A percentile compares a stretch with the other conserved stretches of the same genome.
These are phyloP conservation scores for Cryphonectria radicalis DNA, from an alignment of 2,329 filamentous ascomycete genomes.

Conservation along the genomic window DNA sequence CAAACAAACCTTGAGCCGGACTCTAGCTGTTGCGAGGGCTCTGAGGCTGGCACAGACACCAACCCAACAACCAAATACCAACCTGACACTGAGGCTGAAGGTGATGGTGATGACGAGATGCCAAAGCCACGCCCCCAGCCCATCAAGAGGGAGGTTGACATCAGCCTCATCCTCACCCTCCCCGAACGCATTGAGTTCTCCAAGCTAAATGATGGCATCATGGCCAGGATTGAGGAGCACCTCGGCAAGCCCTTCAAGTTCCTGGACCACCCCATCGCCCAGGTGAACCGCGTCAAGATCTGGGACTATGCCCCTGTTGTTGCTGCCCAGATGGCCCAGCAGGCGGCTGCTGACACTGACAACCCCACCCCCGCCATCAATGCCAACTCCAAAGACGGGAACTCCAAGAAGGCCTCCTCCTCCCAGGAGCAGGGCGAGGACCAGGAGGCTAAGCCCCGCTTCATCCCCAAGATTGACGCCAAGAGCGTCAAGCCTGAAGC, in stretches of 20 bases:
- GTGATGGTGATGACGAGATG: conserved; percentile 39
- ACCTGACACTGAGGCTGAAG: conserved; percentile 9
- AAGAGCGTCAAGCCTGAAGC: conserved; percentile 35
- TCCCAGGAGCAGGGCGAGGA: conserved; percentile 15
- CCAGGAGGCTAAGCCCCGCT: conserved; percentile 14
- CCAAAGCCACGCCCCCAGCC: conserved; percentile 39
- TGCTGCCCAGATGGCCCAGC: conserved; percentile 9
- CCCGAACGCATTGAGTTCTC: conserved; percentile 57
- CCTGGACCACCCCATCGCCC: conserved; percentile 34
- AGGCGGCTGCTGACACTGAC: not conserved
- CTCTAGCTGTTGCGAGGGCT: not conserved
- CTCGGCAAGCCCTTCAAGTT: conserved; percentile 58
- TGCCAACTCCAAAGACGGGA: conserved; percentile 8
- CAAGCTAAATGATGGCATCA: conserved; percentile 46
- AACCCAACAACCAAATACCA: conserved; percentile 7
- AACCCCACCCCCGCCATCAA: not conserved
- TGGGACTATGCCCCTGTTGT: conserved; percentile 24
- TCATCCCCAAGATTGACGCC: conserved; percentile 24
- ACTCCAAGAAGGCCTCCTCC: conserved; percentile 15
- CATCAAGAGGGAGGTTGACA: conserved; percentile 51
- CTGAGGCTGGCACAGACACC: not conserved
- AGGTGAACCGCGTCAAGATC: conserved; percentile 27
- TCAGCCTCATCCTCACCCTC: conserved; percentile 53
- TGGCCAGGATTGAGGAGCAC: conserved; percentile 33
- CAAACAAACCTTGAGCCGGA: not conserved